Conservation (phyloP, 2,329 filamentous ascomycete genomes). For the Periconia sp. region DNA sequence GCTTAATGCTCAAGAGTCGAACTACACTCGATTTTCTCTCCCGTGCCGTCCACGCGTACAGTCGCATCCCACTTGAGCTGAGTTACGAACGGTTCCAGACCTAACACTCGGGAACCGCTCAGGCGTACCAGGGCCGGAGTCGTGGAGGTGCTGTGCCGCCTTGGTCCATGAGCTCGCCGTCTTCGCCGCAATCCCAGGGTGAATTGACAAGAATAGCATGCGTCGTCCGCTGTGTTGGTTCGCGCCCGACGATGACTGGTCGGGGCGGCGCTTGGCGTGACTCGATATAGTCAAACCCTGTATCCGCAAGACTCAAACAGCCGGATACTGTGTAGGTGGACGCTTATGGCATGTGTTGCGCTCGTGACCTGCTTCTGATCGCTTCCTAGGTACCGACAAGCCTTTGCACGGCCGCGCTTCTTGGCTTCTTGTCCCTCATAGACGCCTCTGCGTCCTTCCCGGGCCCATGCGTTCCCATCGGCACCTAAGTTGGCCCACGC, state of each 20-base stretch:
- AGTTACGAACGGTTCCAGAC: neutral
- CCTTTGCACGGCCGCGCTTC: too few species aligned
- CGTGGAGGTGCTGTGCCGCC: conserved; percentile 8
- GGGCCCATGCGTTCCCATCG: too few species aligned
- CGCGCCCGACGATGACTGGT: conserved; percentile 6
- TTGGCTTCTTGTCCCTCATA: too few species aligned
- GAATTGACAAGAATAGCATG: conserved; percentile 5
- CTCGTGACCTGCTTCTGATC: too few species aligned
- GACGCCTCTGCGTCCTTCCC: too few species aligned
- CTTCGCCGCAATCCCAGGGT: conserved; percentile 2
- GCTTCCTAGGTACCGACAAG: too few species aligned
- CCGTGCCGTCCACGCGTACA: too few species aligned
- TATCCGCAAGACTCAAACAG: too few species aligned
- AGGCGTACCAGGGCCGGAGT: conserved; percentile 1
- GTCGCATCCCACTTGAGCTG: neutral
- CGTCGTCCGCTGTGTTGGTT: conserved; percentile 8
- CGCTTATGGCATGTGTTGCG: too few species aligned
- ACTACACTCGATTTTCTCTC: neutral
- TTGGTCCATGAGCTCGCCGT: conserved; percentile 2
- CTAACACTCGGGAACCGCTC: neutral
- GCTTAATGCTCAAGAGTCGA: conserved; percentile 9
- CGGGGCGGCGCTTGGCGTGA: conserved; percentile 4
- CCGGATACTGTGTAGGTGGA: too few species aligned
- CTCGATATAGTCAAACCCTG: conserved; percentile 5
- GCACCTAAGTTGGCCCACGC: too few species aligned